These are phyloP conservation scores for Chaetoscypha palmicola DNA, from an alignment of 2,329 filamentous ascomycete species.

Conservation along the genomic window DNA sequence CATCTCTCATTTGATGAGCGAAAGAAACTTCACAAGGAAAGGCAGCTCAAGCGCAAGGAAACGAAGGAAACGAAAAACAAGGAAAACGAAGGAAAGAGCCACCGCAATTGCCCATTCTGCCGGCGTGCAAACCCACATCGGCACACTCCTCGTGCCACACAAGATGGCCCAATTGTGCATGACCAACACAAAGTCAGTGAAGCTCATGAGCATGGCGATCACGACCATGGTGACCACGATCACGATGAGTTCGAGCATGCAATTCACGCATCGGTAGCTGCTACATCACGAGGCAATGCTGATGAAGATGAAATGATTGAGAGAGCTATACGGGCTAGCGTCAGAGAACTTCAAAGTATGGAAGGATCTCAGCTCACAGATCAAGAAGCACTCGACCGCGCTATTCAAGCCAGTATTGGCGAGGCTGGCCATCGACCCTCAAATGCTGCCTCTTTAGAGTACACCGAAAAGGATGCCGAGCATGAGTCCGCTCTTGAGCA, in stretches of 20 bases:
- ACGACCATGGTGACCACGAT: constrained; percentile 26
- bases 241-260: constrained; percentile 63
- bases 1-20: constrained; percentile 44
- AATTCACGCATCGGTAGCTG: constrained; percentile 60
- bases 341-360: constrained; percentile 47
- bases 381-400: constrained; percentile 40
- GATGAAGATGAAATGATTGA: constrained; percentile 67
- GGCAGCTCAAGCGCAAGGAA: constrained; percentile 32
- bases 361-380: constrained; percentile 23
- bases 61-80: constrained; percentile 23
- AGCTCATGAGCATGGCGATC: too few species aligned
- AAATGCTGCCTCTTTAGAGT: not conserved
- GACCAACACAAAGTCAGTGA: too few species aligned
- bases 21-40: constrained; percentile 43
- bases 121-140: constrained; percentile 16
- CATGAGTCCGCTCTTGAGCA: constrained; percentile 50
- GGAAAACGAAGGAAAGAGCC: constrained; percentile 18
- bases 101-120: constrained; percentile 23
- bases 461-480: constrained; percentile 41
- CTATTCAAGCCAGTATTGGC: constrained; percentile 42
- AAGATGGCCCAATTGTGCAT: constrained; percentile 7
- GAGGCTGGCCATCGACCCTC: constrained; percentile 32
- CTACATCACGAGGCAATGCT: constrained; percentile 62
- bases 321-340: constrained; percentile 64
- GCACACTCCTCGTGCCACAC: constrained; percentile 19